These are phyloP conservation scores for Pichia californica DNA, from an alignment of 805 yeast genomes.

Conservation along the genomic window DNA sequence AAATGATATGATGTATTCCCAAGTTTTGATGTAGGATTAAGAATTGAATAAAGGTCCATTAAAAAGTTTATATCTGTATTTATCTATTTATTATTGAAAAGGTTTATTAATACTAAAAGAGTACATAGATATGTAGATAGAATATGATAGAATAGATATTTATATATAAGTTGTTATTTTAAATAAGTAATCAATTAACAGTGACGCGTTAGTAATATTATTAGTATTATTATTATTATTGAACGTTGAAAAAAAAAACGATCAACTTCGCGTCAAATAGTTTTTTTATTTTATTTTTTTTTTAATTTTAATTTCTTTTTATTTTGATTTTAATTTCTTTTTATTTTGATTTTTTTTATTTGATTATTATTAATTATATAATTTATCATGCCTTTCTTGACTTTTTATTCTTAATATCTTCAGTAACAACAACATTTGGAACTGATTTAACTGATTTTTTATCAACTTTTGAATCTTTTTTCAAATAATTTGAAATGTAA, in stretches of 20 bases:
- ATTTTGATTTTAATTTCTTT: too few species aligned
- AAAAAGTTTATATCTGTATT: background rate
- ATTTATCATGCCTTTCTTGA: conserved; percentile 29
- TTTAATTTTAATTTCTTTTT: background rate
- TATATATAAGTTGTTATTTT: too few species aligned
- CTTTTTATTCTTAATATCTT: conserved; percentile 13
- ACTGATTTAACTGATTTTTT: background rate
- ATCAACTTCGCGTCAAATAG: too few species aligned
- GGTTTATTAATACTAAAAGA: background rate
- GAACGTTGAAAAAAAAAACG: too few species aligned
- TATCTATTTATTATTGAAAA: background rate
- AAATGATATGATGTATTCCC: conserved; percentile 4
- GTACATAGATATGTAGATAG: background rate
- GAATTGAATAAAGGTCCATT: conserved; percentile 25
- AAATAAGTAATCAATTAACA: too few species aligned
- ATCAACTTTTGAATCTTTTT: conserved; percentile 19
- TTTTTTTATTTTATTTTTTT: too few species aligned
- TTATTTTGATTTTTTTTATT: too few species aligned
- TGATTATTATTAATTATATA: too few species aligned
- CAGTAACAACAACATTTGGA: conserved; percentile 8
- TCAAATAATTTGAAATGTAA: conserved; percentile 81
- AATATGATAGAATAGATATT: too few species aligned
- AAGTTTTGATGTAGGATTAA: conserved; percentile 12
- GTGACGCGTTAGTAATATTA: too few species aligned
- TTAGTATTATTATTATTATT: too few species aligned